Conservation (phyloP, 768 basidiomycete genomes). For the Suillus discolor region DNA sequence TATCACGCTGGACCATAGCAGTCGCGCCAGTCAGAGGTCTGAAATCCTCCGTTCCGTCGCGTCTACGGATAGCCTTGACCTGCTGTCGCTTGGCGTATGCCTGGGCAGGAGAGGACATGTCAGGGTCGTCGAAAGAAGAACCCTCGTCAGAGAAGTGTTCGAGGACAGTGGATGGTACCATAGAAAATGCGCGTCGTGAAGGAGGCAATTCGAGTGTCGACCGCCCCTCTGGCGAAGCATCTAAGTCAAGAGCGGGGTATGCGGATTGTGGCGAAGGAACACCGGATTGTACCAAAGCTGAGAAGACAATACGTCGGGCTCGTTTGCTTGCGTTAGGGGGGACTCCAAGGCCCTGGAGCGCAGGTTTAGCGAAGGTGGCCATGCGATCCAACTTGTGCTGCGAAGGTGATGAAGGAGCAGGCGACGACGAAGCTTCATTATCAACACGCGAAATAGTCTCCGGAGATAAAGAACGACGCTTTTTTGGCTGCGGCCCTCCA, state of each 20-base stretch:
- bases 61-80: constrained; percentile 73
- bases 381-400: constrained; percentile 50
- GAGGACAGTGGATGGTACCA: constrained; percentile 45
- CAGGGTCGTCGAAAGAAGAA: constrained; percentile 57
- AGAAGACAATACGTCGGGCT: constrained; percentile 65
- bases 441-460: constrained; percentile 42
- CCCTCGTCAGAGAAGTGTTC: constrained; percentile 54
- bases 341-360: constrained; percentile 53
- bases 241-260: constrained; percentile 40
- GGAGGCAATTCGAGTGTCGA: constrained; percentile 35
- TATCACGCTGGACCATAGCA: constrained; percentile 44
- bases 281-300: constrained; percentile 57
- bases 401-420: constrained; percentile 50
- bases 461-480: constrained; percentile 64
- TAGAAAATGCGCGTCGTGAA: constrained; percentile 72
- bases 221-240: constrained; percentile 24
- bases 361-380: constrained; percentile 50
- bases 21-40: constrained; percentile 71
- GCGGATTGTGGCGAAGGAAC: constrained; percentile 44
- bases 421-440: constrained; percentile 49
- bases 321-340: constrained; percentile 61
- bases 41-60: constrained; percentile 84
- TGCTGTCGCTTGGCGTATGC: constrained; percentile 80
- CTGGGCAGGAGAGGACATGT: constrained; percentile 80
- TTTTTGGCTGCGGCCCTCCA: constrained; percentile 44